Conservation (phyloP, 1,139 yeast species). For the Wickerhamomyces sp. region DNA sequence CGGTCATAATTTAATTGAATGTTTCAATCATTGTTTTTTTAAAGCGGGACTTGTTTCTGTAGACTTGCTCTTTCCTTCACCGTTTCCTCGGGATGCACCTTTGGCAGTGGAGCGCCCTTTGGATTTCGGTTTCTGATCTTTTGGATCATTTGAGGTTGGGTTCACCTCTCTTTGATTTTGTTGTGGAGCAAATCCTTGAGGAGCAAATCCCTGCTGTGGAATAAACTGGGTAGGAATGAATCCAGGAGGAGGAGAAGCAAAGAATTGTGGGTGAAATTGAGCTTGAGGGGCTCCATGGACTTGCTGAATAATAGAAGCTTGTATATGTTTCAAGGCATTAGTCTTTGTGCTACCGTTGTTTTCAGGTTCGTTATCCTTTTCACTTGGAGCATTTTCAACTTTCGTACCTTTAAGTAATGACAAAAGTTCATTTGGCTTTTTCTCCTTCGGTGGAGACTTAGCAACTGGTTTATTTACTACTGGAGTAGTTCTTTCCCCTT, state of each 20-base stretch:
- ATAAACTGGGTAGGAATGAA: not conserved
- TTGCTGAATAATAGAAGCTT: slow-evolving; percentile 32
- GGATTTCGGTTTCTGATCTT: too few relatives aligned
- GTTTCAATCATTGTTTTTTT: too few relatives aligned
- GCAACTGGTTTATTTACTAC: slow-evolving; percentile 17
- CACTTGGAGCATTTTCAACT: slow-evolving; percentile 12
- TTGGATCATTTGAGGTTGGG: too few relatives aligned
- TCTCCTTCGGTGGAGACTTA: slow-evolving; percentile 12
- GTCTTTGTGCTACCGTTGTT: slow-evolving; percentile 21
- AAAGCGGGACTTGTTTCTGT: too few relatives aligned
- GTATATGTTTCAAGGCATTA: slow-evolving; percentile 28
- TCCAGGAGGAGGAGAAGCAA: not conserved
- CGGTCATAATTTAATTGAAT: too few relatives aligned
- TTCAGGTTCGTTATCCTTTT: slow-evolving; percentile 8
- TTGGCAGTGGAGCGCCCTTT: too few relatives aligned
- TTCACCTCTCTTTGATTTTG: too few relatives aligned
- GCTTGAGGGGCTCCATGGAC: slow-evolving; percentile 5
- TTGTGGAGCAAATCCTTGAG: slow-evolving; percentile 1
- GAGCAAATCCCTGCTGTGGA: not conserved
- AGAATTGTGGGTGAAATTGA: slow-evolving; percentile 2
- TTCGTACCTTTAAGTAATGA: slow-evolving; percentile 33
- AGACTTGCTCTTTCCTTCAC: too few relatives aligned
- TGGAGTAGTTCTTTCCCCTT: too few relatives aligned
- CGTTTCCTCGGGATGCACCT: too few relatives aligned
- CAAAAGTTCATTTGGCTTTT: slow-evolving; percentile 32